Evolutionary conservation across 495 filamentous ascomycete species (phyloP).

Genomic region (Neurospora sp.): DNA sequence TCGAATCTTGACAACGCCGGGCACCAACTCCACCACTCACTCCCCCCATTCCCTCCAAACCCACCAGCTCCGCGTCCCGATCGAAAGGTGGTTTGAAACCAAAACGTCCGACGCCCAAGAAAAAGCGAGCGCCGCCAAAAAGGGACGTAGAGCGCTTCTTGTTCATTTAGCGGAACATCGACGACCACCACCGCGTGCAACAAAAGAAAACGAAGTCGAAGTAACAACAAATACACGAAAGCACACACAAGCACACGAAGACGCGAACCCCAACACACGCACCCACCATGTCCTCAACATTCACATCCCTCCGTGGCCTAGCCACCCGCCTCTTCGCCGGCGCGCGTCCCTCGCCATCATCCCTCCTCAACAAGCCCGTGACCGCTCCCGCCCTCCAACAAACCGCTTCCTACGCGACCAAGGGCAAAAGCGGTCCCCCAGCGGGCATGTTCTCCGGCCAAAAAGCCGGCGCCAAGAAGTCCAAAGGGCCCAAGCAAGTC

Average conservation of each 20-base stretch:
- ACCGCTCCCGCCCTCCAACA: conserved; percentile 3
- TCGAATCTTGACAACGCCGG: too few species aligned
- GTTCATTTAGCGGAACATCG: background rate
- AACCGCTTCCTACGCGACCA: background rate
- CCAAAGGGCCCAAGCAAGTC: conserved; percentile 19
- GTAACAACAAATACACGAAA: background rate
- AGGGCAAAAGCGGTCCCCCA: background rate
- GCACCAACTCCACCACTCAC: background rate
- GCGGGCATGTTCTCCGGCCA: conserved; percentile 1
- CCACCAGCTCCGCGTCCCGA: too few species aligned
- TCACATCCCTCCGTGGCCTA: conserved; percentile 18
- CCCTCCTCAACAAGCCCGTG: background rate
- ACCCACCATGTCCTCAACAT: conserved; percentile 13
- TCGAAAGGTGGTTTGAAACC: background rate
- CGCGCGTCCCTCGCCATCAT: conserved; percentile 3
- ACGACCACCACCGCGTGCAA: background rate
- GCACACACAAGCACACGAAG: background rate
- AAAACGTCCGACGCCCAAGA: background rate
- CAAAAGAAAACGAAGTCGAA: background rate
- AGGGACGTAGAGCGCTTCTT: background rate
- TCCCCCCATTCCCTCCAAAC: background rate
- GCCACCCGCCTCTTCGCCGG: conserved; percentile 14
- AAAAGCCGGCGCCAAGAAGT: background rate
- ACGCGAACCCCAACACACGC: background rate
- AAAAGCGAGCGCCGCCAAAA: background rate